Conservation (phyloP, 306 rosid genomes). For the Dalbergia cultrata region DNA sequence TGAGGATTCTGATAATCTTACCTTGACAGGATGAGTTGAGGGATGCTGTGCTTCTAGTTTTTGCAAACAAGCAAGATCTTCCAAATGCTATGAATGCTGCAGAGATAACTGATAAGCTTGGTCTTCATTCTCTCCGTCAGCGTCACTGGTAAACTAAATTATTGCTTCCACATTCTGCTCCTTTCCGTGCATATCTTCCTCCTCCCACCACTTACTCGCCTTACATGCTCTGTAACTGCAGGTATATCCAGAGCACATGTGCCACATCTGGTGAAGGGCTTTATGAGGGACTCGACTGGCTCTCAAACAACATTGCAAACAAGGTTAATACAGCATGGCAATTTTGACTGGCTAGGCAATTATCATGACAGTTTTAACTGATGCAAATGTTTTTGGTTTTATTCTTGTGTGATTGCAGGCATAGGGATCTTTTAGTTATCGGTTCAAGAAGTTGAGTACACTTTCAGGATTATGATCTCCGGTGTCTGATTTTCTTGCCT, state of each 20-base stretch:
- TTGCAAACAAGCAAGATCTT: conserved; percentile 94
- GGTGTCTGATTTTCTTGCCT: conserved; percentile 44
- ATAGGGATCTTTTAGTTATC: conserved; percentile 52
- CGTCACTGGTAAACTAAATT: conserved; percentile 74
- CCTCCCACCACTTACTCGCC: neutral
- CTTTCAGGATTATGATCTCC: conserved; percentile 26
- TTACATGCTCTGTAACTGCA: conserved; percentile 41
- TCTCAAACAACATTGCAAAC: conserved; percentile 88
- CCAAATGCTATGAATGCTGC: conserved; percentile 97
- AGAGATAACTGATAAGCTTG: conserved; percentile 89
- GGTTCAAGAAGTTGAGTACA: conserved; percentile 45
- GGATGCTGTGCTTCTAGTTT: conserved; percentile 87
- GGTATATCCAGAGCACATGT: conserved; percentile 96
- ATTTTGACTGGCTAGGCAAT: neutral
- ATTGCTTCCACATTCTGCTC: neutral
- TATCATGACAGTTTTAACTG: conserved; percentile 21
- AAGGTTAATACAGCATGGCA: conserved; percentile 55
- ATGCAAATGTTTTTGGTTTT: neutral
- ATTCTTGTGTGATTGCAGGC: conserved; percentile 61
- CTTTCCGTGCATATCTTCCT: neutral
- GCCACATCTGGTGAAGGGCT: conserved; percentile 94
- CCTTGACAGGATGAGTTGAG: conserved; percentile 81
- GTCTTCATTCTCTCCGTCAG: conserved; percentile 92
- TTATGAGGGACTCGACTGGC: conserved; percentile 97
- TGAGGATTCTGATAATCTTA: conserved; percentile 30